Base-by-base conservation (phyloP, 2,329 filamentous ascomycete genomes). In the Didymella pomorum region DNA sequence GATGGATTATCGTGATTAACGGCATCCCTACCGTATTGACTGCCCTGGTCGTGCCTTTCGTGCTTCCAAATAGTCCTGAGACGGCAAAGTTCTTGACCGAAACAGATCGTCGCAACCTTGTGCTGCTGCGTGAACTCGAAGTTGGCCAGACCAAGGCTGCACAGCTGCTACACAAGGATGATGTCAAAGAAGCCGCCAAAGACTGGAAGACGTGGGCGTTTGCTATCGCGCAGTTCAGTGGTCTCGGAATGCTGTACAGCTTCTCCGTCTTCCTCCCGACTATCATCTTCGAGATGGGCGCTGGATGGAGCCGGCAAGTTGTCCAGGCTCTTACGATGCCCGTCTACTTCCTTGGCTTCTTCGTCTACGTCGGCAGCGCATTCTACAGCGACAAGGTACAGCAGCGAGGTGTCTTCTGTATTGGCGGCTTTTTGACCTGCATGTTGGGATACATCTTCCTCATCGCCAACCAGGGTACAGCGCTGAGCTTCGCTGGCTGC, bases 401-500 rank as follows among this genome's bases (percentile, higher is more conserved):
- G 14, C 65, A 66, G 14, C 60, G 70, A 31, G 71, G 68, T 12
- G 57, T 72, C 14, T 74, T 70, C 59, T 66, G 71, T 35, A 58
- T 71, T 14, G 58, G 58, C 2, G 65, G 68, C 3, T 63, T 67
- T 10, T 26, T 64, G 21, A 64, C 84, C 3, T 80, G 79, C 18
- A 75, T 81, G 23, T 66, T 81, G 1, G 83, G 83, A 0, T 86
- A 84, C 64, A 77, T 79, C 16, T 78, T 86, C 47, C 59, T 69
- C 9, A 67, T 69, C 12, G 45, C 62, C 10, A 64, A 68, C 20
- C 52, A 60, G 49, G 64, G 64, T 1, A 52, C 64, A 21, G 64
- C 51, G 0, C 45, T 69, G 1, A 69, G 67, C 45, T 71, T 70
- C 12, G 62, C 67, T 2, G 71, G 71, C 31, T 67, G 63, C 12